Base-by-base conservation (phyloP, 139 green algal species). In the Chlamydomonas schloesseri region DNA sequence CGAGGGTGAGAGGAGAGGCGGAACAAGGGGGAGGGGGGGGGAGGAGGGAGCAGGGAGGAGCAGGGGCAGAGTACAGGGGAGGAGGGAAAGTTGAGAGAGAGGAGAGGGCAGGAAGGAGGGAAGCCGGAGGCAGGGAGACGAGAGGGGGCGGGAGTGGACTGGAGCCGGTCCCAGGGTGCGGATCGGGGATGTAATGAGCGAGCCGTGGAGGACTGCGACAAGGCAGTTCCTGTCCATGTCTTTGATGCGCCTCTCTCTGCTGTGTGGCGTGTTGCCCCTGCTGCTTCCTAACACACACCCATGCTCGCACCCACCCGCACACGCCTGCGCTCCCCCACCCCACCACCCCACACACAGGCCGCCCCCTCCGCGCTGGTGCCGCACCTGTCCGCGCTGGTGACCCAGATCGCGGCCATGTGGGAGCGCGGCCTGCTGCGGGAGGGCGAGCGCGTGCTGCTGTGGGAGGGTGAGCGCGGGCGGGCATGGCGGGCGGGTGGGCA, bases 361-460 rank as follows among this genome's bases (percentile, higher is more conserved):
- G 85, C 86, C 29, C 94, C 94, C 3, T 65, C 86, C 2, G 87
- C 92, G 0, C 90, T 97, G 77, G 77, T 89, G 70, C 95, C 92
- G 0, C 94, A 96, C 87, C 87, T 97, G 24, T 68, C 93, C 37
- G 64, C 89, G 10, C 79, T 98, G 57, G 95, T 93, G 37, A 75
- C 64, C 5, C 84, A 89, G 36, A 82, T 94, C 20, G 62, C 89
- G 68, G 85, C 88, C 68, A 87, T 96, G 82, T 97, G 93, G 93
- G 82, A 90, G 1, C 69, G 73, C 14, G 90, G 89, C 5, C 86
- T 83, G 71, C 84, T 98, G 36, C 80, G 88, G 0, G 88, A 94
- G 77, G 93, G 94, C 14, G 95, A 97, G 88, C 46, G 78, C 28
- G 89, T 92, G 58, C 81, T 94, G 62, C 85, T 97, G 58, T 93